These are phyloP conservation scores for Naganishia liquefaciens DNA, from an alignment of 1,284 basidiomycete genomes.

Conservation along the genomic window DNA sequence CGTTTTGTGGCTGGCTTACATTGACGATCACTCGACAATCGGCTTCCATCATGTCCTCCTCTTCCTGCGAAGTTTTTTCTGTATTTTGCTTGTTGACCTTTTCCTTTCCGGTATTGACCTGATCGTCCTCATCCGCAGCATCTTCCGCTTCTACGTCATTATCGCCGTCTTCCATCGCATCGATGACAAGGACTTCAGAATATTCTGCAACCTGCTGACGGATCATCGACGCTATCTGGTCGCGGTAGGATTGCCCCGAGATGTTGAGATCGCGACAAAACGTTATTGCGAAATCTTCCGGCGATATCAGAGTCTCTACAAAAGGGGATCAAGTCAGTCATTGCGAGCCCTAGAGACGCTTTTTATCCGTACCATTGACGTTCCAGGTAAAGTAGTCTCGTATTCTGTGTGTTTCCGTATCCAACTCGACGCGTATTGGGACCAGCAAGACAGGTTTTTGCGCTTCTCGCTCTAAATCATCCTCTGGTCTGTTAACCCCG, in stretches of 20 bases:
- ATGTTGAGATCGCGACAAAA: conserved; percentile 31
- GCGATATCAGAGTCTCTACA: conserved; percentile 32
- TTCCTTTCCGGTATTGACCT: conserved; percentile 22
- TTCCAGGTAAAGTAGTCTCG: conserved; percentile 35
- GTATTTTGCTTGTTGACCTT: conserved; percentile 26
- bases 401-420: conserved; percentile 33
- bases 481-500: conserved; percentile 49
- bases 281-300: conserved; percentile 30
- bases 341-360: neutral
- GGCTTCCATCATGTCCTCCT: conserved; percentile 35
- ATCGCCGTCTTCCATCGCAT: conserved; percentile 40
- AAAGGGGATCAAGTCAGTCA: neutral
- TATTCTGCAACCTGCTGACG: conserved; percentile 29
- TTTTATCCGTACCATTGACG: conserved; percentile 27
- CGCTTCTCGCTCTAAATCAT: conserved; percentile 67
- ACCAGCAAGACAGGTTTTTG: conserved; percentile 60
- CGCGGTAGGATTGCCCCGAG: conserved; percentile 14
- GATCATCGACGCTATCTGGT: conserved; percentile 30
- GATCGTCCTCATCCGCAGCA: conserved; percentile 23
- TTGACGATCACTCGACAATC: conserved; percentile 85
- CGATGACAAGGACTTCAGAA: conserved; percentile 38
- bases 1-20: conserved; percentile 58
- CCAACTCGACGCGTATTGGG: conserved; percentile 28
- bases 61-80: conserved; percentile 21
- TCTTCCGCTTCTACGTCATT: conserved; percentile 34